Evolutionary conservation across 164 flowering plant species (phyloP).

Genomic region (Sedum album): DNA sequence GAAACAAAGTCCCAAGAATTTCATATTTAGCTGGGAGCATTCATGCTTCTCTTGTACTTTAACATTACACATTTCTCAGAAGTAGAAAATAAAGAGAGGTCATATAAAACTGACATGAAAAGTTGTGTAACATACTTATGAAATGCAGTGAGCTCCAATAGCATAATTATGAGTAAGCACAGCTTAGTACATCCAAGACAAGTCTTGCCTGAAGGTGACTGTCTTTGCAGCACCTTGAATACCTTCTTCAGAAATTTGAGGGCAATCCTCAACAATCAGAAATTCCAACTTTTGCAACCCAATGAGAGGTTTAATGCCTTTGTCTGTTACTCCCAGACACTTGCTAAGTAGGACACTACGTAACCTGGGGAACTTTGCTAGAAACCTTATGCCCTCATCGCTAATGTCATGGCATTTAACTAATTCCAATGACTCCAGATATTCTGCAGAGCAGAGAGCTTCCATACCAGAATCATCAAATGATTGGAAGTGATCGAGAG

Average conservation of each 20-base stretch:
- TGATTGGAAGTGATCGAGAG: conserved; percentile 59
- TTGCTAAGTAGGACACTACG: conserved; percentile 32
- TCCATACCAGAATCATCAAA: conserved; percentile 76
- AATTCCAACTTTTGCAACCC: conserved; percentile 24
- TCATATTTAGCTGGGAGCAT: no score
- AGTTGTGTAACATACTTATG: no score
- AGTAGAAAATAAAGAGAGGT: no score
- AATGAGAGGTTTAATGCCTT: conserved; percentile 52
- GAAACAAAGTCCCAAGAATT: no score
- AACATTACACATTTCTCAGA: no score
- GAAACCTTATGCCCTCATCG: conserved; percentile 66
- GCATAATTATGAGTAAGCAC: no score
- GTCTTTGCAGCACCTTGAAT: conserved; percentile 52
- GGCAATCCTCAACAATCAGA: conserved; percentile 65
- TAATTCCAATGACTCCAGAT: conserved; percentile 59
- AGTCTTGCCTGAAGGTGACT: conserved; percentile 53
- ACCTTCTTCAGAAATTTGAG: conserved; percentile 62
- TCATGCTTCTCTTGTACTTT: no score
- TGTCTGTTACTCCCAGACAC: conserved; percentile 66
- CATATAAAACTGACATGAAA: no score
- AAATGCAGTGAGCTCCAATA: no score
- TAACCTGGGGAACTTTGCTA: conserved; percentile 38
- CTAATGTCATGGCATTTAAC: conserved; percentile 70
- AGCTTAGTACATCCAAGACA: conserved; percentile 43
- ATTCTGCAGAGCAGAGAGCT: conserved; percentile 56